Evolutionary conservation across 805 yeast species (phyloP).

Genomic region (Metschnikowia anglica): DNA sequence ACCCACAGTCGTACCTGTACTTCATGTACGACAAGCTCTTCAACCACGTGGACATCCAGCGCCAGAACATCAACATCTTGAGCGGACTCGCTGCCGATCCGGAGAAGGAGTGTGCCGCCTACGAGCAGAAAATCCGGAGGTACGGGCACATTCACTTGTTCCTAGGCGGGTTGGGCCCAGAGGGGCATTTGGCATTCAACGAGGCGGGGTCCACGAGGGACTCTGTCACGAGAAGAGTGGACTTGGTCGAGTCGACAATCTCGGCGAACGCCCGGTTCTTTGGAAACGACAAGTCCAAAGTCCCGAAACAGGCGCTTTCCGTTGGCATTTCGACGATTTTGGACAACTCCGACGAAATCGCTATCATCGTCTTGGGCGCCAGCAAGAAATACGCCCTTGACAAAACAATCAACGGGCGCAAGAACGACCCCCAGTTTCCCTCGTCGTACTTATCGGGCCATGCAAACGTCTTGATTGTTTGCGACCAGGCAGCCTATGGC

Average conservation of each 20-base stretch:
- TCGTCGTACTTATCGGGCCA: conserved; percentile 52
- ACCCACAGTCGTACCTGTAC: conserved; percentile 55
- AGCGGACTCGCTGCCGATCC: conserved; percentile 50
- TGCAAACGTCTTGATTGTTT: conserved; percentile 42
- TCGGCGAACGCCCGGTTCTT: conserved; percentile 56
- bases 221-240: conserved; percentile 47
- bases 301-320: conserved; percentile 51
- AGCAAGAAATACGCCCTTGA: conserved; percentile 47
- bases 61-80: conserved; percentile 52
- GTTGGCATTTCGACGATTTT: conserved; percentile 60
- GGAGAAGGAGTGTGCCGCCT: conserved; percentile 46
- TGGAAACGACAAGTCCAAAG: conserved; percentile 43
- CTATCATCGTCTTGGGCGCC: conserved; percentile 51
- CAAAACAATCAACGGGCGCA: conserved; percentile 41
- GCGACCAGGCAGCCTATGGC: conserved; percentile 51
- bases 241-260: conserved; percentile 49
- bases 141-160: conserved; percentile 54
- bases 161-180: conserved; percentile 60
- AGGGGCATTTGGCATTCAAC: conserved; percentile 62
- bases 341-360: conserved; percentile 53
- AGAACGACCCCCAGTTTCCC: conserved; percentile 44
- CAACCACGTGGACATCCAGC: conserved; percentile 53
- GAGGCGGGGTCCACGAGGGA: conserved; percentile 52
- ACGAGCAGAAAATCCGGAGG: conserved; percentile 48
- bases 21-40: conserved; percentile 58